These are phyloP conservation scores for Aspergillus carbonarius DNA, from an alignment of 2,329 filamentous ascomycete species.

Conservation along the genomic window DNA sequence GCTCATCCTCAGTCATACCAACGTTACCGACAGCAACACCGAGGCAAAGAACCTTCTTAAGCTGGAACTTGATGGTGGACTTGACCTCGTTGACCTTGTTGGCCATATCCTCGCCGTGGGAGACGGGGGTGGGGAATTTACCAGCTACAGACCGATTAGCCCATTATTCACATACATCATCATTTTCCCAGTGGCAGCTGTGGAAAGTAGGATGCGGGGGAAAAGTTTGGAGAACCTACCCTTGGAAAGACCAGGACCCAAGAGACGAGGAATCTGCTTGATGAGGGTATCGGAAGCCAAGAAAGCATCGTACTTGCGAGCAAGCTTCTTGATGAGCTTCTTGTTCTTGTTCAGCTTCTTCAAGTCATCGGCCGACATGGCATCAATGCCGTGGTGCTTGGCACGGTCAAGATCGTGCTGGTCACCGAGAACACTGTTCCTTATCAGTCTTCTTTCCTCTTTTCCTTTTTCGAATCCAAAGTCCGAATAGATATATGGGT, in stretches of 20 bases:
- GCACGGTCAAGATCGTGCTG: constrained; percentile 99
- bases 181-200: no score
- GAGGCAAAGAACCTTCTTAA: constrained; percentile 99
- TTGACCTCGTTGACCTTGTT: constrained; percentile 99
- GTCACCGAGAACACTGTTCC: constrained; percentile 74
- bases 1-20: constrained; percentile 92
- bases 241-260: constrained; percentile 98
- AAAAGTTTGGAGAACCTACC: constrained; percentile 53
- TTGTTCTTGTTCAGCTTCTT: constrained; percentile 99
- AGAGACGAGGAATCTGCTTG: constrained; percentile 99
- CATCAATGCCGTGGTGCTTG: constrained; percentile 97
- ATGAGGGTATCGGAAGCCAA: constrained; percentile 95
- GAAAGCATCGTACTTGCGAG: constrained; percentile 99
- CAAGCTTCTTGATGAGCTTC: constrained; percentile 99
- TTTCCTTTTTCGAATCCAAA: no score
- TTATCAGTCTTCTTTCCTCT: constrained; percentile 17
- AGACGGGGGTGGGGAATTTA: constrained; percentile 99
- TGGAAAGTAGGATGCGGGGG: no score
- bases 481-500: no score
- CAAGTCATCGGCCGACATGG: constrained; percentile 97
- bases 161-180: no score
- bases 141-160: constrained; percentile 64
- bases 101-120: constrained; percentile 89
- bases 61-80: constrained; percentile 99
- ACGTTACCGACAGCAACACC: constrained; percentile 99